These are phyloP conservation scores for Chlorella ohadii DNA, from an alignment of 139 green algal genomes.

Conservation along the genomic window DNA sequence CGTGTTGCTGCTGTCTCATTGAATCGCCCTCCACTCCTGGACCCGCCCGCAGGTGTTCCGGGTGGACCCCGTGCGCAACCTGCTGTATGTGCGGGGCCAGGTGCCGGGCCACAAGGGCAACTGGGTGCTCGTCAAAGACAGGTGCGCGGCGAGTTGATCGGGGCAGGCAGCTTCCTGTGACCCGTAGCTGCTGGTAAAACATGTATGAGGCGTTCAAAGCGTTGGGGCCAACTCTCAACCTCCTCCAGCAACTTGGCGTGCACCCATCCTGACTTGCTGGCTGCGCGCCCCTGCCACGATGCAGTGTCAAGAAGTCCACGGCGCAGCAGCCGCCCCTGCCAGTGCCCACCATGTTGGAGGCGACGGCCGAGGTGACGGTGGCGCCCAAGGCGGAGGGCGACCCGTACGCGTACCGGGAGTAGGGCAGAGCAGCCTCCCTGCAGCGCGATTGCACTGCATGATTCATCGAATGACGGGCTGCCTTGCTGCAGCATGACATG, in stretches of 20 bases:
- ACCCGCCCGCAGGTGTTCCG: slow-evolving; percentile 51
- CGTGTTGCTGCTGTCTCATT: neutral
- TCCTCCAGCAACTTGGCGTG: too few relatives aligned
- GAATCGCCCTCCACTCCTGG: neutral
- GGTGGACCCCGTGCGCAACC: slow-evolving; percentile 92
- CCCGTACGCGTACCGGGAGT: slow-evolving; percentile 40
- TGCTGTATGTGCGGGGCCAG: slow-evolving; percentile 95
- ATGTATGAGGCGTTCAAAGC: too few relatives aligned
- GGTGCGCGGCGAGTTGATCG: too few relatives aligned
- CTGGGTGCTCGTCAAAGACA: slow-evolving; percentile 85
- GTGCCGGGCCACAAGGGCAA: slow-evolving; percentile 89
- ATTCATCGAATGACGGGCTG: too few relatives aligned
- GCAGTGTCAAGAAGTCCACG: slow-evolving; percentile 44
- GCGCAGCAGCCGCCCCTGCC: slow-evolving; percentile 52
- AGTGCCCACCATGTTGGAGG: slow-evolving; percentile 32
- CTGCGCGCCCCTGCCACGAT: too few relatives aligned
- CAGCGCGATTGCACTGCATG: neutral
- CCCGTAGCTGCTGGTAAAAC: too few relatives aligned
- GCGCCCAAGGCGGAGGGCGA: slow-evolving; percentile 19
- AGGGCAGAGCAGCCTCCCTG: neutral
- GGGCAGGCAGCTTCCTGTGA: too few relatives aligned
- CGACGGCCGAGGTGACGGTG: slow-evolving; percentile 16
- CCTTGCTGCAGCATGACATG: too few relatives aligned
- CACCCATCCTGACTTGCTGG: too few relatives aligned
- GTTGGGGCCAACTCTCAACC: too few relatives aligned